Evolutionary conservation across 75 land plant species (phyloP), one percentile per base, ranked within the genome.

Genomic region (Pinus taeda): DNA sequence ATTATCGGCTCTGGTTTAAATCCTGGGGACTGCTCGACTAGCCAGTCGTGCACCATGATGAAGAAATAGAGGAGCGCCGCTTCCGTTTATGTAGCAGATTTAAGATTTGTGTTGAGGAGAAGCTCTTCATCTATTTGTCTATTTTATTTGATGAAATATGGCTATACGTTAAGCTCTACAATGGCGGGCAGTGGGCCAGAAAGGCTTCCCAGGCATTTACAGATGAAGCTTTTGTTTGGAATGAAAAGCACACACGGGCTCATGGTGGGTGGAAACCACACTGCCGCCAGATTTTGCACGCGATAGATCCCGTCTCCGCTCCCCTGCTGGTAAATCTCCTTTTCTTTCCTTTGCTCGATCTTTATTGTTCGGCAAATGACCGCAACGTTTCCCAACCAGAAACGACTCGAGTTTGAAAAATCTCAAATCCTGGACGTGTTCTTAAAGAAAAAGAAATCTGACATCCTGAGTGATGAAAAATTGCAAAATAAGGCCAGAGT

Each of bases 201-300:
- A 69, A 39, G 22, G 45, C 4, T 3, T 17, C 72, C 72, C 1
- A 69, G n/a, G 12, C 72, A 69, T 69, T 42, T 69, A 39, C 21
- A n/a, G 72, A 37, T 49, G 55, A 49, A 39, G 49, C 72, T 69
- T 0, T 20, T 69, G 72, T 69, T 42, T 42, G 72, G 39, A 69
- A 69, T 69, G 49, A 37, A 69, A 37, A 69, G 20, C n/a, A 42
- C 72, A 4, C 45, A 20, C 26, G 60, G 65, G 3, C 79, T 76
- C 78, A 42, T 80, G 42, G 78, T 80, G 79, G 81, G 81, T 56
- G 81, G 70, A 36, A 80, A 80, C 60, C 81, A 80, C 53, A 80
- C 81, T 37, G 55, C 81, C 67, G 77, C 81, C 78, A 76, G 81
- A 65, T 80, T 80, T 78, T 80, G 81, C 78, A 15, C 79, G 0